Evolutionary conservation across 352 stramenopile species (phyloP), one percentile per base, ranked within the genome.

Genomic region (Phytophthora cryptogea): DNA sequence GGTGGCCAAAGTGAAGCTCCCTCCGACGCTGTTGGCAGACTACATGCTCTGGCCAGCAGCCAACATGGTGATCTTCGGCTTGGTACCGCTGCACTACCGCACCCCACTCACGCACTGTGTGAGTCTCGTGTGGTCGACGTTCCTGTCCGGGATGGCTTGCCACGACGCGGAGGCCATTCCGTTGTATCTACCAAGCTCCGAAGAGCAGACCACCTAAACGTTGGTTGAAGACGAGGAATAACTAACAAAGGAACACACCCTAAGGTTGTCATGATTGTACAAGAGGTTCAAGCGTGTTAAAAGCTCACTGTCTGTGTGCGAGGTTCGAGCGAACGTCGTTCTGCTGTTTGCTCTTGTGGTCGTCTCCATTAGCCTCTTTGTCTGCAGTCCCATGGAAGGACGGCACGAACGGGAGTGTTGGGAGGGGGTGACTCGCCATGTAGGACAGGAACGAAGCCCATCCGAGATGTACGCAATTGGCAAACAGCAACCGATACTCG

Each of bases 21-120:
- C 66, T 30, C 63, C 58, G 20, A 72, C 69, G 16, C 54, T 78
- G 26, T 51, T 68, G 8, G 68, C 73, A 16, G 77, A 77, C 54
- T 77, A 80, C 56, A 73, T 66, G 64, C 39, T 78, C n/a, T 80
- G 72, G 72, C 59, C 66, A 7, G 54, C 66, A 16, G 59, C 71
- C 2, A 75, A 80, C 43, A 39, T 66, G 5, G 5, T 75, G 13
- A 80, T 67, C 9, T 78, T 76, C 36, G 61, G 61, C 0, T 23
- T 80, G 3, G 60, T 77, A 31, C 68, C 68, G 30, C 47, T 80
- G 54, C 72, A 59, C 44, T 74, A 76, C 42, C 68, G 72, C n/a
- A 72, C 69, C 0, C 64, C 73, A 8, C 56, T 76, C 31, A 70
- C 63, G 13, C 73, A 77, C 52, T 74, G 60, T 43, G 65, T 74